Base-by-base conservation (phyloP, 192 early-diverging fungal species). In the Phlyctochytrium bullatum region DNA sequence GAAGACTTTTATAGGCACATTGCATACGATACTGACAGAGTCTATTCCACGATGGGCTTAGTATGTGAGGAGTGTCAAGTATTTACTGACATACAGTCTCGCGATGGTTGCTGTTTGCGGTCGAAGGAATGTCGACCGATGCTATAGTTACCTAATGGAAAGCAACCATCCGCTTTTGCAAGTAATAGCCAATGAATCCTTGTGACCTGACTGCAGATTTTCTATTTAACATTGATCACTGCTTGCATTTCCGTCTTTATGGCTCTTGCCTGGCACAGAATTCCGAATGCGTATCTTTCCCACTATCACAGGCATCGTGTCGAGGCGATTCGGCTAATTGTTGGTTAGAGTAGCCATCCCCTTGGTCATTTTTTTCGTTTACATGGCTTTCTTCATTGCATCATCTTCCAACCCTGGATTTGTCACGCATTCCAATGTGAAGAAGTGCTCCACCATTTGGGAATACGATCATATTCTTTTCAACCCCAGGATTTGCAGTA, bases 401-500 rank as follows among this genome's bases (percentile, higher is more conserved):
- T 64, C 67, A 51, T 62, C 52, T 58, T 72, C 67, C 33, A 51
- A 78, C 67, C 79, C 81, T 1, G 81, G 81, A 2, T 36, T 56
- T 16, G 36, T 83, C 30, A 83, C 72, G 20, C 3, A 2, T 14
- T 36, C 32, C 14, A 83, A 83, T 50, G 69, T 68, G 2, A 59
- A 71, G 25, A 29, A 61, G 25, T 69, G 60, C 17, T 30, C 40
- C 16, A 36, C 63, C 27, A 52, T 78, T 3, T 83, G 56, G 62
- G 66, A 78, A 56, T 76, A 78, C 54, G 81, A 83, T 53, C 60
- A 80, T 66, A 51, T 83, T 25, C 34, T 83, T 14, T 83, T 76
- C 65, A 68, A 59, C 20, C 65, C 69, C 17, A 72, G 67, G 34
- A 3, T 59, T 20, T 83, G 81, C 61, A 16, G 53, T 24, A 83